Evolutionary conservation across 306 rosid genomes (phyloP).

Genomic region (Notholithocarpus densiflorus): DNA sequence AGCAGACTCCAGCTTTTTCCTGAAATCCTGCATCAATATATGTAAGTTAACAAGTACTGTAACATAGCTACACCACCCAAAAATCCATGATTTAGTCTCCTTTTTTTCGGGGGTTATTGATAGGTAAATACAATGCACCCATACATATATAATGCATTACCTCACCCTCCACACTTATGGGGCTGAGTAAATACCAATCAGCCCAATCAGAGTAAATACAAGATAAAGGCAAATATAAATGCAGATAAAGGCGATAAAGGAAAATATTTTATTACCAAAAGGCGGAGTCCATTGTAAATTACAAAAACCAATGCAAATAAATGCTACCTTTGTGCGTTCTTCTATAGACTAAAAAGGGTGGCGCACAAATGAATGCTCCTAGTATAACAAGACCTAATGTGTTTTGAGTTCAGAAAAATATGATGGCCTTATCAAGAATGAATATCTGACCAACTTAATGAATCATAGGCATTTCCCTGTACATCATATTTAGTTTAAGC

Average conservation of each 20-base stretch:
- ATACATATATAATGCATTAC: neutral
- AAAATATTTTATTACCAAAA: neutral
- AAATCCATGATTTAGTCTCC: neutral
- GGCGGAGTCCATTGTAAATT: neutral
- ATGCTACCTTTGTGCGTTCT: neutral
- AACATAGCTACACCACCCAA: neutral
- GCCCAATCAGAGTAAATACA: neutral
- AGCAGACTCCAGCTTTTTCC: slow-evolving; percentile 52
- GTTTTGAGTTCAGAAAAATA: neutral
- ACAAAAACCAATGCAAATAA: neutral
- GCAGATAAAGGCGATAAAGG: neutral
- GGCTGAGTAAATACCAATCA: neutral
- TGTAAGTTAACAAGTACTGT: neutral
- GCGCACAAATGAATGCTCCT: neutral
- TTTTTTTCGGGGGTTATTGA: neutral
- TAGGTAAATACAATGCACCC: neutral
- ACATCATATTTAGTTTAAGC: neutral
- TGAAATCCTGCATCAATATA: slow-evolving; percentile 48
- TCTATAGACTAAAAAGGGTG: neutral
- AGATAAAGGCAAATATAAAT: neutral
- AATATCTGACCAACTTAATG: slow-evolving; percentile 5
- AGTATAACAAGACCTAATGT: neutral
- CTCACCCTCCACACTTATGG: no score
- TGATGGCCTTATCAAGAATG: neutral
- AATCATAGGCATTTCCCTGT: neutral